phyloP scores from a whole-genome alignment of 2,329 filamentous ascomycete species.

The Cadophora malorum region DNA sequence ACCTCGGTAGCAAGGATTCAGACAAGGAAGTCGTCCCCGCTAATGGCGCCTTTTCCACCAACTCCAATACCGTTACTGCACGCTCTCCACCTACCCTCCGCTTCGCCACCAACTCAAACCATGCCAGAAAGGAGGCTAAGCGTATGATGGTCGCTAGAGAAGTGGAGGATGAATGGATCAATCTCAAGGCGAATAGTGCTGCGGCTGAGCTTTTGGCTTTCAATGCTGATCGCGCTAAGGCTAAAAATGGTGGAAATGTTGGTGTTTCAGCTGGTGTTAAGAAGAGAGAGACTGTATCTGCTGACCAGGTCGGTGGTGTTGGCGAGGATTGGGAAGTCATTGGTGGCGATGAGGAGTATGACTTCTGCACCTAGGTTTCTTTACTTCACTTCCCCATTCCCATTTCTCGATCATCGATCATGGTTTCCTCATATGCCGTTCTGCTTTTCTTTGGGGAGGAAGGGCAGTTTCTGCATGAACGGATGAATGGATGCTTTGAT shows the following conservation, averaged over 20 bases:
- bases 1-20: background rate
- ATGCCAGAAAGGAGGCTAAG: background rate
- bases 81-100: background rate
- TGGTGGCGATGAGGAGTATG: background rate
- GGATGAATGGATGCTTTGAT: too few species aligned
- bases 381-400: background rate
- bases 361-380: conserved; percentile 2
- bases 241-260: too few species aligned
- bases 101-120: background rate
- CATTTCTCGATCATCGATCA: background rate
- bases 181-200: background rate
- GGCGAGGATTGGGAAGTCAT: background rate
- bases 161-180: conserved; percentile 2
- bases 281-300: background rate
- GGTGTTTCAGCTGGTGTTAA: background rate
- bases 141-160: background rate
- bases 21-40: background rate
- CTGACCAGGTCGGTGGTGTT: background rate
- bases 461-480: too few species aligned
- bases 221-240: background rate
- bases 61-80: background rate
- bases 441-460: too few species aligned
- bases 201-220: background rate
- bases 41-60: too few species aligned
- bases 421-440: too few species aligned